These are phyloP conservation scores for Pythium rhizo-oryzae DNA, from an alignment of 352 stramenopile species.

Conservation along the genomic window DNA sequence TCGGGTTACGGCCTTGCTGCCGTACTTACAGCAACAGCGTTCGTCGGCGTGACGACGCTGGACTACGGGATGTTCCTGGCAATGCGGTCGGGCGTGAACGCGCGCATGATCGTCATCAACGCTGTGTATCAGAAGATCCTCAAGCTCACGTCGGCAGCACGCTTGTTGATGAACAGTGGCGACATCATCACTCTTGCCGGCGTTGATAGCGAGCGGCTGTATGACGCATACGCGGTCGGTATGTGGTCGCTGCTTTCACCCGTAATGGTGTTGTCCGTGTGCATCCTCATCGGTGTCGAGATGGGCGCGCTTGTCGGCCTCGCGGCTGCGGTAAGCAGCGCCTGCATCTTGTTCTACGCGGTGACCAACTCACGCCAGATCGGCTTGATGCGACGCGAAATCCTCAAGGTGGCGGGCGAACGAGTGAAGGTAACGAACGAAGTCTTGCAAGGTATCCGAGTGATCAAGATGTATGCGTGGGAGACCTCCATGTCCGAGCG, in stretches of 20 bases:
- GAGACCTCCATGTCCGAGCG: constrained; percentile 43
- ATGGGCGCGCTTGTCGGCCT: constrained; percentile 28
- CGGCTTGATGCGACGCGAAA: constrained; percentile 34
- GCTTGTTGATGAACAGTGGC: constrained; percentile 47
- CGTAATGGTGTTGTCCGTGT: constrained; percentile 16
- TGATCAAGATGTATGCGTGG: constrained; percentile 93
- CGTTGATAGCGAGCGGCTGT: constrained; percentile 58
- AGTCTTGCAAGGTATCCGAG: constrained; percentile 89
- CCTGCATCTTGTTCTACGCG: constrained; percentile 34
- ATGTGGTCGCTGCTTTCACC: constrained; percentile 37
- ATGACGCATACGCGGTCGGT: constrained; percentile 47
- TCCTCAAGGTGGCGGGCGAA: constrained; percentile 50
- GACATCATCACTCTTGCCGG: constrained; percentile 62
- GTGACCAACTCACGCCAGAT: constrained; percentile 37
- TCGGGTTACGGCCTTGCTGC: constrained; percentile 30
- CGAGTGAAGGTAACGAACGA: constrained; percentile 94
- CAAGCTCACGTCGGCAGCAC: constrained; percentile 41
- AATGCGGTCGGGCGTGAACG: constrained; percentile 45
- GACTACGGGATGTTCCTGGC: constrained; percentile 54
- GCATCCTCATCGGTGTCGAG: constrained; percentile 26
- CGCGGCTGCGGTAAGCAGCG: constrained; percentile 27
- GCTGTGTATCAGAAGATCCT: constrained; percentile 61
- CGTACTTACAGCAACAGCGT: constrained; percentile 19
- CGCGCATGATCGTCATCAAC: constrained; percentile 47
- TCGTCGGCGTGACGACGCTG: constrained; percentile 35